These are phyloP conservation scores for Aspergillus viridinutans DNA, from an alignment of 2,329 filamentous ascomycete genomes.

Conservation along the genomic window DNA sequence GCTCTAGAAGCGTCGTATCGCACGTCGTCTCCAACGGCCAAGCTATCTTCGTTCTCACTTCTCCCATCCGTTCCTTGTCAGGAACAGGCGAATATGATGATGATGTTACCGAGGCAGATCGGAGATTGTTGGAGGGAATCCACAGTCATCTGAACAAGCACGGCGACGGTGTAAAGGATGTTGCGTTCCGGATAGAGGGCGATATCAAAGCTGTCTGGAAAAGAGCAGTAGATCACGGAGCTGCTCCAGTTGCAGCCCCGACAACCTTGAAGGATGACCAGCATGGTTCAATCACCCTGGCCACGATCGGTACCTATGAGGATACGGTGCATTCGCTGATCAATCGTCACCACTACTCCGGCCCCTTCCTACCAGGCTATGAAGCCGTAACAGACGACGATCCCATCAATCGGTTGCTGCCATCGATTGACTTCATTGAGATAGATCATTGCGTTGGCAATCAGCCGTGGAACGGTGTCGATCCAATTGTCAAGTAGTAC, in stretches of 20 bases:
- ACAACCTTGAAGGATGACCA: constrained; percentile 48
- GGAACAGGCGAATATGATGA: constrained; percentile 54
- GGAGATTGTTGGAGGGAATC: constrained; percentile 62
- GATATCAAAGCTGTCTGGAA: constrained; percentile 70
- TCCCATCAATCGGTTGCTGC: constrained; percentile 47
- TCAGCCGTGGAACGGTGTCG: constrained; percentile 84
- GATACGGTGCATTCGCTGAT: constrained; percentile 87
- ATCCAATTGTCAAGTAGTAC: constrained; percentile 52
- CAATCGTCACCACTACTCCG: constrained; percentile 62
- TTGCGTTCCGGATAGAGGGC: constrained; percentile 77
- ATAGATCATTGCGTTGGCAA: constrained; percentile 96
- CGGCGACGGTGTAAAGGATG: constrained; percentile 87
- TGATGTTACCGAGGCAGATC: constrained; percentile 54
- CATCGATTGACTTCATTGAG: constrained; percentile 62
- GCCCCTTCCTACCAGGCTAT: constrained; percentile 76
- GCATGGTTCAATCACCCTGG: constrained; percentile 58
- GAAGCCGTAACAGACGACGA: constrained; percentile 47
- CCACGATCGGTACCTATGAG: constrained; percentile 78
- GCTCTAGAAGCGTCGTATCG: constrained; percentile 70
- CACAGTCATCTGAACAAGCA: constrained; percentile 76
- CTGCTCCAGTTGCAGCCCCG: constrained; percentile 61
- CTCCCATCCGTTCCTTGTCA: constrained; percentile 61
- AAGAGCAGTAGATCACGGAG: constrained; percentile 65
- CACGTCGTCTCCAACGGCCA: constrained; percentile 74
- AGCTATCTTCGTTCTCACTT: constrained; percentile 79